phyloP scores from a whole-genome alignment of 225 moss, liverwort and hornwort genomes.

The Pleurozium schreberi region DNA sequence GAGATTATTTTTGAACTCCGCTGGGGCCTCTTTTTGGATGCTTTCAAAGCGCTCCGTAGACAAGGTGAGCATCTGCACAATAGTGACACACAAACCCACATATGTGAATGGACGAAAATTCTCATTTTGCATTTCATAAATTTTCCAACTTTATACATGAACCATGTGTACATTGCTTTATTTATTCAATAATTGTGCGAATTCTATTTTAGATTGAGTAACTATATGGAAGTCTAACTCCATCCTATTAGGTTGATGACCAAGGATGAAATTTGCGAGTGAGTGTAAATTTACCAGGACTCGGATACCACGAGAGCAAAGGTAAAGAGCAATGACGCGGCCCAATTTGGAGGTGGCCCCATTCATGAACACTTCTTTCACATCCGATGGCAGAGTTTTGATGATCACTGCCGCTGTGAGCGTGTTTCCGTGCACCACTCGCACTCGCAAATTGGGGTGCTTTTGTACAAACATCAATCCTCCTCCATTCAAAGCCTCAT shows the following conservation, averaged over 20 bases:
- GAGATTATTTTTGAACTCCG: conserved; percentile 23
- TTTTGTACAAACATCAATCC: conserved; percentile 71
- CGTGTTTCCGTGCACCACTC: conserved; percentile 89
- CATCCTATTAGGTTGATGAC: neutral
- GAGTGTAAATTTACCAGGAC: conserved; percentile 52
- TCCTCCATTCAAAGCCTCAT: conserved; percentile 83
- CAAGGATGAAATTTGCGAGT: no score
- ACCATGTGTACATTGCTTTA: neutral
- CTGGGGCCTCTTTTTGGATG: conserved; percentile 35
- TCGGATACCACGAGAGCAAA: conserved; percentile 45
- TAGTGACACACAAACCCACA: neutral
- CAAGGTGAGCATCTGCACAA: conserved; percentile 43
- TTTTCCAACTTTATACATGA: neutral
- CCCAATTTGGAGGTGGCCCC: conserved; percentile 94
- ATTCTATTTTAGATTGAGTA: neutral
- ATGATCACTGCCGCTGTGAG: conserved; percentile 84
- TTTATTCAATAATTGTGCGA: no score
- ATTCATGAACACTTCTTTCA: conserved; percentile 77
- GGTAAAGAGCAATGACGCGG: conserved; percentile 78
- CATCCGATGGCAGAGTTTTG: conserved; percentile 39
- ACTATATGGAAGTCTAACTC: neutral
- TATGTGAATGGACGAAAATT: neutral
- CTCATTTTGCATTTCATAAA: neutral
- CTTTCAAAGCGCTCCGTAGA: conserved; percentile 42
- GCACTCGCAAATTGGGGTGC: conserved; percentile 62